Evolutionary conservation across 1,284 basidiomycete species (phyloP).

Genomic region (Fomitiporia mediterranea): DNA sequence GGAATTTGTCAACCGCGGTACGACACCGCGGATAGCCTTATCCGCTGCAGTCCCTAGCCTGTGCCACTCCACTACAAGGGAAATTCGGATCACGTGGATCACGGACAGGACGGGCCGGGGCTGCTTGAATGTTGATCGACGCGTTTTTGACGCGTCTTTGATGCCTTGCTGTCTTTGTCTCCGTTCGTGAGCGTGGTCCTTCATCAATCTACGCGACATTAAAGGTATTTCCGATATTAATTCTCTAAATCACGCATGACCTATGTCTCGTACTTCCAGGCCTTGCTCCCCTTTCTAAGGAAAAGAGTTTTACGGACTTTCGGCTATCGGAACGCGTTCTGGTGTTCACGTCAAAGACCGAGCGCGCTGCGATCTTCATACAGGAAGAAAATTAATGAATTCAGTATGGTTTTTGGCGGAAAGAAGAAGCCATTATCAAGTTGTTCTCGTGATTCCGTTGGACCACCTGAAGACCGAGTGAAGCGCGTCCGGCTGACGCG

Average conservation of each 20-base stretch:
- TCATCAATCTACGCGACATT: not conserved
- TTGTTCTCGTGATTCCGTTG: not conserved
- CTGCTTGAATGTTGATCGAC: no score
- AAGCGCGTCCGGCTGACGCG: slow-evolving; percentile 14
- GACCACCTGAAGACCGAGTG: not conserved
- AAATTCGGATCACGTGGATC: no score
- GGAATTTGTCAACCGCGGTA: no score
- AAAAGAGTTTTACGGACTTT: not conserved
- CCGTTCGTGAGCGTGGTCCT: not conserved
- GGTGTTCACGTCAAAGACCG: no score
- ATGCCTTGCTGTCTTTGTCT: no score
- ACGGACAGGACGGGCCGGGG: no score
- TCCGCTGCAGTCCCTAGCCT: no score
- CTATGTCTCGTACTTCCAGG: not conserved
- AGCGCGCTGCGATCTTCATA: no score
- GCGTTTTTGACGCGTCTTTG: no score
- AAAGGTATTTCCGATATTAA: not conserved
- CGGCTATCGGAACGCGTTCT: no score
- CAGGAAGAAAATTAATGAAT: slow-evolving; percentile 1
- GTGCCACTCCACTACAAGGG: no score
- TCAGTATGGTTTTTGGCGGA: not conserved
- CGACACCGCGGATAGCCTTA: no score
- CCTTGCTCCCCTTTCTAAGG: not conserved
- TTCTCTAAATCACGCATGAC: not conserved
- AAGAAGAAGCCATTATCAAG: slow-evolving; percentile 8